phyloP scores from a whole-genome alignment of 192 early-diverging fungal species.

The Backusella morwellensis region DNA sequence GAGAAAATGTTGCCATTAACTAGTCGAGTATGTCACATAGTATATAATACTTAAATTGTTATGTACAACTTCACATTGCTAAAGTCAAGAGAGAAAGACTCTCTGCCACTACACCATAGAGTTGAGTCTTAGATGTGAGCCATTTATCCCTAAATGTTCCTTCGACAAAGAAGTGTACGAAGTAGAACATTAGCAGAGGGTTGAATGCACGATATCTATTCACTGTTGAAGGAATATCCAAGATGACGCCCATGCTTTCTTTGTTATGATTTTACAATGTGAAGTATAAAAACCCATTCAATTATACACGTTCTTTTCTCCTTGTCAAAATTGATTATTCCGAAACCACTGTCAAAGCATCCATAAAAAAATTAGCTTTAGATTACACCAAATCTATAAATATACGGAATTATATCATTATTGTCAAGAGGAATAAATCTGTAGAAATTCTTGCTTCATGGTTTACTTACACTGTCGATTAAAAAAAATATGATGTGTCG shows the following conservation, averaged over 20 bases:
- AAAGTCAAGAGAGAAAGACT: conserved; percentile 12
- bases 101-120: conserved; percentile 3
- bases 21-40: background rate
- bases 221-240: conserved; percentile 14
- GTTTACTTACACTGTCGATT: background rate
- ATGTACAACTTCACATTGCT: background rate
- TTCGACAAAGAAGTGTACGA: conserved; percentile 16
- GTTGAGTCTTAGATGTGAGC: conserved; percentile 3
- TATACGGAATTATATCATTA: background rate
- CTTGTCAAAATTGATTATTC: background rate
- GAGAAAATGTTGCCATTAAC: background rate
- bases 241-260: conserved; percentile 14
- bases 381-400: too few species aligned
- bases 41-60: background rate
- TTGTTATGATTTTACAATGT: conserved; percentile 12
- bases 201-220: conserved; percentile 6
- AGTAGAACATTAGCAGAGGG: conserved; percentile 7
- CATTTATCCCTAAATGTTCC: conserved; percentile 10
- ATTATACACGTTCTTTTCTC: conserved; percentile 3
- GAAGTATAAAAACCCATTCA: background rate
- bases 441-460: too few species aligned
- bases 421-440: conserved; percentile 5
- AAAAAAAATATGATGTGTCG: background rate
- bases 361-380: too few species aligned
- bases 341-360: background rate